phyloP scores from a whole-genome alignment of 257 asterid species.

The Ligustrum vulgare region DNA sequence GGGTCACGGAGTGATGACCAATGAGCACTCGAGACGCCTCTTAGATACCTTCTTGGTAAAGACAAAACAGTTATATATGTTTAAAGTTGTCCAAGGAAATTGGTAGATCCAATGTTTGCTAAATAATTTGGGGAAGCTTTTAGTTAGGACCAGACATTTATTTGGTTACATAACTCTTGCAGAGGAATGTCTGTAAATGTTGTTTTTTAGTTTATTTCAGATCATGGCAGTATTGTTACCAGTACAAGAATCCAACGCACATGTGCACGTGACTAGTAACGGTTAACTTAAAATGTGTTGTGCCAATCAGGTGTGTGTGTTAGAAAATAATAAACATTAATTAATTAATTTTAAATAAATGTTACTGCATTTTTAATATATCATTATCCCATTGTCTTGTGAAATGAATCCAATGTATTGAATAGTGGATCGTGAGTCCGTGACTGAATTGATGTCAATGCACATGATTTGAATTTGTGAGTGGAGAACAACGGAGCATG shows the following conservation, averaged over 20 bases:
- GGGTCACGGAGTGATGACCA: no score
- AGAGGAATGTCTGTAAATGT: constrained; percentile 45
- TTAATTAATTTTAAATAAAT: not conserved
- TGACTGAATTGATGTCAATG: not conserved
- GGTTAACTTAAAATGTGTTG: constrained; percentile 16
- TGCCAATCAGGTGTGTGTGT: constrained; percentile 4
- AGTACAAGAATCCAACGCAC: constrained; percentile 40
- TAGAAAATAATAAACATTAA: not conserved
- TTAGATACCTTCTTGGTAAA: no score
- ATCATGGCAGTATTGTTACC: constrained; percentile 14
- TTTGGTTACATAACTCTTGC: constrained; percentile 9
- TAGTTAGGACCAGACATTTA: constrained; percentile 27
- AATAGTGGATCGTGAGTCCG: not conserved
- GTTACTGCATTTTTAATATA: no score
- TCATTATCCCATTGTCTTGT: not conserved
- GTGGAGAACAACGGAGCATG: not conserved
- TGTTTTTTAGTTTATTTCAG: constrained; percentile 7
- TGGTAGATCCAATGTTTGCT: constrained; percentile 31
- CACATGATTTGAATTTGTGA: not conserved
- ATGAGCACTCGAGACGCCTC: no score
- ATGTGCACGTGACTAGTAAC: constrained; percentile 46
- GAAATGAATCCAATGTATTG: not conserved
- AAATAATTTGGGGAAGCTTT: not conserved
- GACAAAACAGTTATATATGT: not conserved
- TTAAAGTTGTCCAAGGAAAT: constrained; percentile 7